Percentiles rank a stretch among this genome's conserved stretches.
Evolutionary conservation across 306 rosid genomes (phyloP).

Genomic region (Arachis hypogaea): DNA sequence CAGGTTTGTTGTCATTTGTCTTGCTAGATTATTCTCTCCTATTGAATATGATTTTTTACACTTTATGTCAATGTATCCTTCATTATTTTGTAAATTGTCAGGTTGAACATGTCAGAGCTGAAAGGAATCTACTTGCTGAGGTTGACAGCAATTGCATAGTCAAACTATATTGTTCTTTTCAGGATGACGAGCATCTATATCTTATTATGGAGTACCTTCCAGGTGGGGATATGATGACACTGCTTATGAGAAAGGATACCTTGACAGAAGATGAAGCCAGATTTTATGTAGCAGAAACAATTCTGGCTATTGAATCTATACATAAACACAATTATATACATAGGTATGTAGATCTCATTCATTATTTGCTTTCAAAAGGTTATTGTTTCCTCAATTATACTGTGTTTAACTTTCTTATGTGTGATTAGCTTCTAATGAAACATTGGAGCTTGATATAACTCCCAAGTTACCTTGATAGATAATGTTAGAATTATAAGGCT

Average conservation of each 20-base stretch:
- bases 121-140: conserved; percentile 98
- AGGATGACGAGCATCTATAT: conserved; percentile 88
- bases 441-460: background rate
- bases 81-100: conserved; percentile 37
- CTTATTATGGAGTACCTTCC: conserved; percentile 99
- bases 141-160: conserved; percentile 98
- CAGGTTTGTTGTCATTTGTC: conserved; percentile 67
- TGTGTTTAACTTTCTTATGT: conserved; percentile 14
- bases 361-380: conserved; percentile 12
- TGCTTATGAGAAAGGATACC: conserved; percentile 96
- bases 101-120: conserved; percentile 99
- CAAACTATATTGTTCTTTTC: conserved; percentile 93
- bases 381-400: conserved; percentile 11
- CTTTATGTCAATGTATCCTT: conserved; percentile 25
- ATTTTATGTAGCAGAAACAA: conserved; percentile 90
- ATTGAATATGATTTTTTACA: conserved; percentile 10
- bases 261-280: conserved; percentile 94
- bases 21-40: conserved; percentile 35
- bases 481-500: conserved; percentile 11
- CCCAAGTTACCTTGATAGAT: conserved; percentile 28
- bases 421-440: conserved; percentile 22
- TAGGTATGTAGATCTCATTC: conserved; percentile 56
- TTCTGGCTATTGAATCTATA: conserved; percentile 93
- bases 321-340: conserved; percentile 95
- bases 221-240: conserved; percentile 99